These are phyloP conservation scores for Dichomitus squalens DNA, from an alignment of 1,284 basidiomycete genomes.

Conservation along the genomic window DNA sequence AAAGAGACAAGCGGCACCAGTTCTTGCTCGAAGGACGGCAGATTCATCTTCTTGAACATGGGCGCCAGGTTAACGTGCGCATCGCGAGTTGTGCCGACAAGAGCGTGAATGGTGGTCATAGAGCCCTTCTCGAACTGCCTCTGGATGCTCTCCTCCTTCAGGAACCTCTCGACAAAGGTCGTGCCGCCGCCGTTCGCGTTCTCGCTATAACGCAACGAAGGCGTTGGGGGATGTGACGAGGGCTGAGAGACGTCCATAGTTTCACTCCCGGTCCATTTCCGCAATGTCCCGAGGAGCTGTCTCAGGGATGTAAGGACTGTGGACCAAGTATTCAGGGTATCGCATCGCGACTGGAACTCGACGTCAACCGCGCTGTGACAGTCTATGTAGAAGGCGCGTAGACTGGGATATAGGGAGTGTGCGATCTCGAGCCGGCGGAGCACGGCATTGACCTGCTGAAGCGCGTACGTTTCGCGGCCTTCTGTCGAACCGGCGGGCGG, in stretches of 20 bases:
- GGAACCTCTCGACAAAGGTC: constrained; percentile 90
- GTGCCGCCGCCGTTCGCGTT: constrained; percentile 50
- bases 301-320: constrained; percentile 80
- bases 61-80: constrained; percentile 83
- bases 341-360: constrained; percentile 77
- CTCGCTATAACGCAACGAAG: constrained; percentile 13
- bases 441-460: constrained; percentile 73
- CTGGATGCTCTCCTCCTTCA: constrained; percentile 96
- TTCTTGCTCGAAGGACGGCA: constrained; percentile 92
- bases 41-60: constrained; percentile 80
- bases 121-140: constrained; percentile 94
- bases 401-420: constrained; percentile 85
- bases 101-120: constrained; percentile 83
- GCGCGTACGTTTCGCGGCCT: constrained; percentile 51
- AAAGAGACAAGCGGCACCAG: constrained; percentile 94
- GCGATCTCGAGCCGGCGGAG: constrained; percentile 84
- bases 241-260: constrained; percentile 86
- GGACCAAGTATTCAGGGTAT: constrained; percentile 89
- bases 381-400: constrained; percentile 80
- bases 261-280: constrained; percentile 91
- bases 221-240: constrained; percentile 36
- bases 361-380: constrained; percentile 70
- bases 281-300: constrained; percentile 77
- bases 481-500: constrained; percentile 40
- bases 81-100: constrained; percentile 86